Percentiles rank a stretch among this genome's conserved stretches.
These are phyloP conservation scores for Syncephalastrum contaminatum DNA, from an alignment of 371 early-diverging fungal species.

Conservation along the genomic window DNA sequence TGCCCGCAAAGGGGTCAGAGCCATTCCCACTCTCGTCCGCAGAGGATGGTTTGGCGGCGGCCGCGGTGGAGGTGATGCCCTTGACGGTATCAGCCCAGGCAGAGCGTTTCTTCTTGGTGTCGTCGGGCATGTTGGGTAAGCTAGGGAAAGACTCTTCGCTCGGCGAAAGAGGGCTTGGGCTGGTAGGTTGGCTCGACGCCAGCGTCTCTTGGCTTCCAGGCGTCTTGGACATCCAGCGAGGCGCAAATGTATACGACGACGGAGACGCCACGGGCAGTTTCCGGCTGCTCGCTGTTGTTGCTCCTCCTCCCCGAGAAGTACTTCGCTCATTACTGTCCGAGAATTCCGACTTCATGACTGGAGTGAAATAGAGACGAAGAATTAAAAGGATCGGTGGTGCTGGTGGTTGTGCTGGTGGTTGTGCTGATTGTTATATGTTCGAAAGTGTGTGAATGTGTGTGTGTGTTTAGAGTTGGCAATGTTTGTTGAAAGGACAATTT, in stretches of 20 bases:
- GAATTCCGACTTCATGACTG: too few species aligned
- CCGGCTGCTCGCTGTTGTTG: slow-evolving; percentile 1
- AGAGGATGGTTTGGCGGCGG: slow-evolving; percentile 8
- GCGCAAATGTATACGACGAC: slow-evolving; percentile 18
- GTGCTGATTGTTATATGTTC: too few species aligned
- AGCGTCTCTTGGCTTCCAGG: neutral
- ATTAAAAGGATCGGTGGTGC: too few species aligned
- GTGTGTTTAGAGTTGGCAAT: too few species aligned
- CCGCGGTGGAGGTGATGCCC: neutral
- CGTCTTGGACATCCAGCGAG: slow-evolving; percentile 21
- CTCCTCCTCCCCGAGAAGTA: neutral
- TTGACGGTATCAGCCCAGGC: slow-evolving; percentile 17
- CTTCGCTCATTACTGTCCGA: too few species aligned
- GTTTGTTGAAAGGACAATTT: too few species aligned
- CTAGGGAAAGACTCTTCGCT: slow-evolving; percentile 18
- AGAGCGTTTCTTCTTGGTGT: slow-evolving; percentile 22
- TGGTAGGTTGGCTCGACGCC: slow-evolving; percentile 20
- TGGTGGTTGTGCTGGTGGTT: too few species aligned
- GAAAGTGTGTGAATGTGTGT: too few species aligned
- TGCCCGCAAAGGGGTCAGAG: slow-evolving; percentile 47
- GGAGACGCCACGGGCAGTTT: slow-evolving; percentile 13
- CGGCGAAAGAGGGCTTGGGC: slow-evolving; percentile 7
- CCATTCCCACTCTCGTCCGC: neutral
- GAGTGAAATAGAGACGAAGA: too few species aligned
- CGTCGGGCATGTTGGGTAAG: slow-evolving; percentile 6